Conservation (phyloP, 208 protist species). For the Crithidia expoeki region DNA sequence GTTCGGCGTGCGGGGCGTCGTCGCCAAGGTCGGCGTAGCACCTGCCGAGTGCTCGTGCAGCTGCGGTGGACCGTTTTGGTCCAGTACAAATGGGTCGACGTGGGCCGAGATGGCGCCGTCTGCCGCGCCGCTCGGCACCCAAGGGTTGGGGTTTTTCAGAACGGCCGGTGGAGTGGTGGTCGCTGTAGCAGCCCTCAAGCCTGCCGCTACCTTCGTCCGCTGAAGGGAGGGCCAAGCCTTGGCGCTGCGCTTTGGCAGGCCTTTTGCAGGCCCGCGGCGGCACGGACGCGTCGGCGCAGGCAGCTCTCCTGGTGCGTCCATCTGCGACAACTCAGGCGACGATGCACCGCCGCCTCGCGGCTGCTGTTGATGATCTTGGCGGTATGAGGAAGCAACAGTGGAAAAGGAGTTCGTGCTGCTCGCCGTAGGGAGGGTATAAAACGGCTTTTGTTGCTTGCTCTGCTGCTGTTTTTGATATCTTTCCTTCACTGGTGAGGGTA, state of each 20-base stretch:
- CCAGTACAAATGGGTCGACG: conserved; percentile 3
- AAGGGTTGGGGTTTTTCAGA: conserved; percentile 21
- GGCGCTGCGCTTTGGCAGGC: background rate
- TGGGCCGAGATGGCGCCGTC: background rate
- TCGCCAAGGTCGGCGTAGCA: background rate
- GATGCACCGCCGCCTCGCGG: background rate
- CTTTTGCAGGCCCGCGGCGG: background rate
- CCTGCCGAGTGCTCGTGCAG: background rate
- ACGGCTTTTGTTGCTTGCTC: background rate
- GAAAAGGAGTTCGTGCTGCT: conserved; percentile 26
- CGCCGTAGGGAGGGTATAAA: background rate
- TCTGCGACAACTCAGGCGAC: background rate
- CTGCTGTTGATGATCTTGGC: background rate
- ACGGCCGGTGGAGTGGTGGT: background rate
- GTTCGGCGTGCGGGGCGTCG: background rate
- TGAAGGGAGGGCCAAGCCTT: background rate
- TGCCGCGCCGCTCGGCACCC: conserved; percentile 7
- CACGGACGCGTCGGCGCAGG: background rate
- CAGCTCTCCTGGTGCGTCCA: background rate
- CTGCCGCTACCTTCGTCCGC: background rate
- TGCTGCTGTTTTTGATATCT: background rate
- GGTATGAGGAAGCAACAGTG: conserved; percentile 15
- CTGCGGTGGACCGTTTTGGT: background rate
- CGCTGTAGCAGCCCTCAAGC: background rate
- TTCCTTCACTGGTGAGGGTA: background rate